Conservation (phyloP, 2,329 filamentous ascomycete species). For the Penicillium glabrum region DNA sequence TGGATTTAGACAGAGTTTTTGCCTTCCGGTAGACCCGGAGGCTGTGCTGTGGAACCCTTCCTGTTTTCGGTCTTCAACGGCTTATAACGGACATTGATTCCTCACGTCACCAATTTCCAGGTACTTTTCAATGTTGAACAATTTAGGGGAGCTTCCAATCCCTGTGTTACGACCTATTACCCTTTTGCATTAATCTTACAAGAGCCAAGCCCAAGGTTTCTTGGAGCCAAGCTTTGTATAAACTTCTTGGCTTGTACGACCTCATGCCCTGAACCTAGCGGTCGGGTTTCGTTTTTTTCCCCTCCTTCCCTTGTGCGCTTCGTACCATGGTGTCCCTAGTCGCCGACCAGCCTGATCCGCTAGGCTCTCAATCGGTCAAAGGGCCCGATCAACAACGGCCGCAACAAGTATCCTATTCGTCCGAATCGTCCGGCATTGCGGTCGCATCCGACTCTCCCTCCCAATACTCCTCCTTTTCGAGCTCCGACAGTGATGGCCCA, state of each 20-base stretch:
- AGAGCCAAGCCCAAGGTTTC: not conserved
- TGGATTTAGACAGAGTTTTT: constrained; percentile 5
- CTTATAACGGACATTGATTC: not conserved
- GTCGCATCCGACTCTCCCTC: constrained; percentile 19
- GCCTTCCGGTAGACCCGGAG: constrained; percentile 22
- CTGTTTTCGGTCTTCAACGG: constrained; percentile 5
- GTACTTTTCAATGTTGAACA: not conserved
- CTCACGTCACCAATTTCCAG: not conserved
- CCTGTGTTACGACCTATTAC: not conserved
- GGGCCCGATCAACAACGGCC: not conserved
- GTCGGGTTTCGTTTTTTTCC: not conserved
- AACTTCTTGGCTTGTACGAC: constrained; percentile 2
- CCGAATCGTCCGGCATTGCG: constrained; percentile 20
- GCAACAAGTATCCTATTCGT: constrained; percentile 16
- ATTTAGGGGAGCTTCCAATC: not conserved
- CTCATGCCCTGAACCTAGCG: constrained; percentile 5
- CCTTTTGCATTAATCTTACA: not conserved
- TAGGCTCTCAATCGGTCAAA: not conserved
- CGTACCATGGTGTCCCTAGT: constrained; percentile 7
- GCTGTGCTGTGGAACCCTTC: constrained; percentile 23
- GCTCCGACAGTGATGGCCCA: constrained; percentile 35
- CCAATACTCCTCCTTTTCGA: constrained; percentile 25
- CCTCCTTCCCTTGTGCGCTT: not conserved
- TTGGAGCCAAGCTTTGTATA: not conserved
- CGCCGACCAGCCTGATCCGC: constrained; percentile 2